These are phyloP conservation scores for Annona cherimola DNA, from an alignment of 164 flowering plant genomes.

Conservation along the genomic window DNA sequence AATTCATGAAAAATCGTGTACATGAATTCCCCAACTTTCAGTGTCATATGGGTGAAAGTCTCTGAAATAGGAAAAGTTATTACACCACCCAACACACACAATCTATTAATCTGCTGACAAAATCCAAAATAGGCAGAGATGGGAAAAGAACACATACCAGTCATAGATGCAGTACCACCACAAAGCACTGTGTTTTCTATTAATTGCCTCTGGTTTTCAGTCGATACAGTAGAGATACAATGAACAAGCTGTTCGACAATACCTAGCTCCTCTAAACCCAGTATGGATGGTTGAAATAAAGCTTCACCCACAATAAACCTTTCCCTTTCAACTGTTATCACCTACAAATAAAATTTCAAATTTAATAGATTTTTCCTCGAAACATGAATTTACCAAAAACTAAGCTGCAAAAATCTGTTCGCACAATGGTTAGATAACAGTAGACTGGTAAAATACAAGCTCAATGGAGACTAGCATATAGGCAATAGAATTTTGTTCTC, in stretches of 20 bases:
- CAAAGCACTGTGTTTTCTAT: conserved; percentile 95
- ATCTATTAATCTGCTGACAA: not conserved
- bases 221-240: conserved; percentile 74
- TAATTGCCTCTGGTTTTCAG: conserved; percentile 90
- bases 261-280: conserved; percentile 91
- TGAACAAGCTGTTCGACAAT: conserved; percentile 99
- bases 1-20: not conserved
- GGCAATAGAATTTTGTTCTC: not conserved
- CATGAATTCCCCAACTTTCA: not conserved
- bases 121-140: not conserved
- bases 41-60: not conserved
- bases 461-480: not conserved
- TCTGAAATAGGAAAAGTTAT: not conserved
- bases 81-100: no score
- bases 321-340: conserved; percentile 75
- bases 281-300: conserved; percentile 81
- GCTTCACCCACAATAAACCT: conserved; percentile 90
- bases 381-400: not conserved
- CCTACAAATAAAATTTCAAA: conserved; percentile 35
- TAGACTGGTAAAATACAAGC: not conserved
- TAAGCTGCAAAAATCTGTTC: not conserved
- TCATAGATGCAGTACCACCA: conserved; percentile 89
- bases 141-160: conserved; percentile 40
- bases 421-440: not conserved
- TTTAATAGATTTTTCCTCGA: not conserved